These are phyloP conservation scores for Botryotinia globosa DNA, from an alignment of 2,329 filamentous ascomycete genomes.

Conservation along the genomic window DNA sequence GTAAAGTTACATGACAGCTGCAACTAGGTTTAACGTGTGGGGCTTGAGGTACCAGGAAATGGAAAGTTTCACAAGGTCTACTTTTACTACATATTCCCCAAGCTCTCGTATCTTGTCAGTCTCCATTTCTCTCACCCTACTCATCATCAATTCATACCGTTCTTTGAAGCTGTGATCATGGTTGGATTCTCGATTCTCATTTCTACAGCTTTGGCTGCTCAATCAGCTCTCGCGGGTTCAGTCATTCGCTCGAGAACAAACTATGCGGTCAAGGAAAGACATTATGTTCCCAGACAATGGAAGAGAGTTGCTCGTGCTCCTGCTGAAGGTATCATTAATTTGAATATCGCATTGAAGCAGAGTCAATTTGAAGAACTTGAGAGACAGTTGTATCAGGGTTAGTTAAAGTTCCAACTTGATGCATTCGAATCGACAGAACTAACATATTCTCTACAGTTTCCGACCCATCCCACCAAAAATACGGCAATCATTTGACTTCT, in stretches of 20 bases:
- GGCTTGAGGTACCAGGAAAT: neutral
- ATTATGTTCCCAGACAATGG: conserved; percentile 52
- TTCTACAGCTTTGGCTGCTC: conserved; percentile 21
- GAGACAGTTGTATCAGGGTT: conserved; percentile 52
- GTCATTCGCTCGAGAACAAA: conserved; percentile 25
- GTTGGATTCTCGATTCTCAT: conserved; percentile 16
- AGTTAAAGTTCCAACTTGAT: conserved; percentile 1
- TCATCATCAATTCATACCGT: neutral
- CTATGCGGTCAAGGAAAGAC: conserved; percentile 55
- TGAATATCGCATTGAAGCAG: conserved; percentile 60
- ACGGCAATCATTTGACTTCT: conserved; percentile 52
- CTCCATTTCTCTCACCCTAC: neutral
- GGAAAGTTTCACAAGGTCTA: neutral
- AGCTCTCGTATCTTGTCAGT: neutral
- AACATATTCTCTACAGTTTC: conserved; percentile 42
- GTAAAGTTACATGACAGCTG: conserved; percentile 6
- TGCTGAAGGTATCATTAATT: conserved; percentile 48
- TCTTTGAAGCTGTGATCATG: conserved; percentile 14
- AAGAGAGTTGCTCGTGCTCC: conserved; percentile 47
- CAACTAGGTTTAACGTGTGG: neutral
- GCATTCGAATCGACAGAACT: neutral
- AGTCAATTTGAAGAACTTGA: conserved; percentile 54
- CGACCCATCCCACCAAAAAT: conserved; percentile 51
- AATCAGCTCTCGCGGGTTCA: conserved; percentile 15
- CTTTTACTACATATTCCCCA: neutral